Base-by-base conservation (phyloP, 2,329 filamentous ascomycete species). In the Didymella exigua region DNA sequence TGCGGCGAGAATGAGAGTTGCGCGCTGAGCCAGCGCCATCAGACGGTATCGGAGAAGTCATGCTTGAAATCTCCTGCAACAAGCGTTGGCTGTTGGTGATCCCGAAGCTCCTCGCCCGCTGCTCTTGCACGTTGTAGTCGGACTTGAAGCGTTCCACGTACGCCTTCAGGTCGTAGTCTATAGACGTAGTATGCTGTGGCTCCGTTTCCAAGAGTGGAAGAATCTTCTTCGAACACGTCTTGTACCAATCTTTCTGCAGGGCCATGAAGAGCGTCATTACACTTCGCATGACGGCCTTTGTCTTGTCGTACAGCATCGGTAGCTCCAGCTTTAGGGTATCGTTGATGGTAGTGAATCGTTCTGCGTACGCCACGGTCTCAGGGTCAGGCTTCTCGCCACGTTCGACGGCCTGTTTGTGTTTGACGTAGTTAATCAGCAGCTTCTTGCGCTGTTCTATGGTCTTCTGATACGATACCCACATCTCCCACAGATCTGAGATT, bases 391-490 rank as follows among this genome's bases (percentile, higher is more conserved):
- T 96, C 75, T 96, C 93, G 59, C 91, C 91, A 29, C 86, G 83
- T 38, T 91, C 89, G 68, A 89, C 88, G 54, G 93, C 82, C 63
- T 89, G 85, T 68, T 90, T 87, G 64, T 86, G 91, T 63, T 89
- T 89, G 61, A 93, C 91, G 74, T 90, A 98, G 70, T 97, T 92
- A 14, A 93, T 79, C 13, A 96, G 84, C n/a, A 91, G 88, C 79
- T 98, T 98, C 65, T 93, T 89, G 21, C 95, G 89, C 78, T 98
- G 96, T 71, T 92, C 90, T 86, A 98, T 96, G 4, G 95, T 89
- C 55, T 92, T 84, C 43, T 92, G 90, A 2, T 93, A 92, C 30
- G 90, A 89, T 48, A 89, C 87, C 67, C 96, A 93, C 8, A 91
- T 82, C 67, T 89, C 88, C 71, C 95, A 89, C 26, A 93, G 83